Evolutionary conservation across 2,329 filamentous ascomycete species (phyloP).

Genomic region (Verticillium zaregamsianum): DNA sequence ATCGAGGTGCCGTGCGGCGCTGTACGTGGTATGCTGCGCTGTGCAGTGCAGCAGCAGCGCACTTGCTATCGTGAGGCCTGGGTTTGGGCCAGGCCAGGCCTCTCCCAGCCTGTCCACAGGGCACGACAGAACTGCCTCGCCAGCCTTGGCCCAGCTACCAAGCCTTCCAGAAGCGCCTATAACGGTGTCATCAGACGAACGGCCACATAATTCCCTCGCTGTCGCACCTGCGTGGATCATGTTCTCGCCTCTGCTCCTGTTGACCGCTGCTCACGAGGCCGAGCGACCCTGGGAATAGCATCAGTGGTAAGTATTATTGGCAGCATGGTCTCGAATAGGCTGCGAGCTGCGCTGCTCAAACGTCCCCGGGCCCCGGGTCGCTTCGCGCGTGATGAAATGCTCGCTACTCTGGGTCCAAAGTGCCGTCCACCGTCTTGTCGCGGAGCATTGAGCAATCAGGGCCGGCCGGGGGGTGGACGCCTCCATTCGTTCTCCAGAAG

Average conservation of each 20-base stretch:
- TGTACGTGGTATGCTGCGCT: background rate
- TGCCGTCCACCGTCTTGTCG: background rate
- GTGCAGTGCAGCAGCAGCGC: background rate
- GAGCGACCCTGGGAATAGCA: background rate
- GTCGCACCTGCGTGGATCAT: background rate
- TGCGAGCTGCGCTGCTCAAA: background rate
- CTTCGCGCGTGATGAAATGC: background rate
- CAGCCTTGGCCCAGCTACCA: background rate
- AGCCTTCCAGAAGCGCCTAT: background rate
- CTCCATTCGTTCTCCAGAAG: background rate
- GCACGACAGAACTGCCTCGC: background rate
- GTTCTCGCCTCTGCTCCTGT: background rate
- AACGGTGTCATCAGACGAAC: background rate
- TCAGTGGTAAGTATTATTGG: background rate
- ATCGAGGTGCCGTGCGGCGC: background rate
- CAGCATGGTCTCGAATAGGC: background rate
- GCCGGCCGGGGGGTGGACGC: background rate
- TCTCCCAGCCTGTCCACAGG: background rate
- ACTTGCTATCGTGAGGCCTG: background rate
- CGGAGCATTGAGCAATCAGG: background rate
- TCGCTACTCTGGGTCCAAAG: background rate
- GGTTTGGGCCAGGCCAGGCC: background rate
- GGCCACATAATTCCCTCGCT: background rate
- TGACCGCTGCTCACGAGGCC: background rate
- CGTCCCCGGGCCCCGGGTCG: background rate